Percentiles rank a stretch among this genome's conserved stretches.
Conservation (phyloP, 441 rosid genomes). For the Heliophila coronopifolia region DNA sequence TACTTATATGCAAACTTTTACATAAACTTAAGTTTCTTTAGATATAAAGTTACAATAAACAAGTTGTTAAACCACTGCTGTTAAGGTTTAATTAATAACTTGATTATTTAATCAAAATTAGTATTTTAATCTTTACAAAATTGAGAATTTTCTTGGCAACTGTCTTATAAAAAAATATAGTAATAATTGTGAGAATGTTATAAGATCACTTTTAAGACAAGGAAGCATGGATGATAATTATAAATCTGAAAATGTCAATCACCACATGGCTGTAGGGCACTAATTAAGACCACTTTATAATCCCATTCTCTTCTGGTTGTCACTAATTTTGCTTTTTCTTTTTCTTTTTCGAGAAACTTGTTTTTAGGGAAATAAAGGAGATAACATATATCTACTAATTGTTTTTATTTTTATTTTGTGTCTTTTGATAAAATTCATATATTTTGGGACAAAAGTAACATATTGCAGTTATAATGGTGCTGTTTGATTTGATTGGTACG, state of each 20-base stretch:
- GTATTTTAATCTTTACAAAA: background rate
- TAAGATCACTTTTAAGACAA: constrained; percentile 24
- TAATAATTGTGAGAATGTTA: constrained; percentile 17
- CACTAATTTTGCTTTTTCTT: constrained; percentile 16
- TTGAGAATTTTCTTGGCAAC: background rate
- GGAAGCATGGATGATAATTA: constrained; percentile 24
- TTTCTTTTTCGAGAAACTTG: background rate
- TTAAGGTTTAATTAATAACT: no score
- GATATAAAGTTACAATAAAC: no score
- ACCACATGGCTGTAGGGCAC: constrained; percentile 29
- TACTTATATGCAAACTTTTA: no score
- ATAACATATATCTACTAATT: background rate
- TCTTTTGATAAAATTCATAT: background rate
- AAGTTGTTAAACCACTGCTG: no score
- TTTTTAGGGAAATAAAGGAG: no score
- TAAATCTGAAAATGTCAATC: constrained; percentile 20
- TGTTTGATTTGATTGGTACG: no score
- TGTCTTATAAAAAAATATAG: background rate
- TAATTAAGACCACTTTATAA: constrained; percentile 24
- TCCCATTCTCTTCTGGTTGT: constrained; percentile 23
- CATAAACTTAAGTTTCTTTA: no score
- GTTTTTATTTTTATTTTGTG: background rate
- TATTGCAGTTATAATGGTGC: no score
- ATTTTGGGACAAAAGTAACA: no score
- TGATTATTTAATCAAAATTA: background rate